phyloP scores from a whole-genome alignment of 163 green algal species.

The Chlorella variabilis region DNA sequence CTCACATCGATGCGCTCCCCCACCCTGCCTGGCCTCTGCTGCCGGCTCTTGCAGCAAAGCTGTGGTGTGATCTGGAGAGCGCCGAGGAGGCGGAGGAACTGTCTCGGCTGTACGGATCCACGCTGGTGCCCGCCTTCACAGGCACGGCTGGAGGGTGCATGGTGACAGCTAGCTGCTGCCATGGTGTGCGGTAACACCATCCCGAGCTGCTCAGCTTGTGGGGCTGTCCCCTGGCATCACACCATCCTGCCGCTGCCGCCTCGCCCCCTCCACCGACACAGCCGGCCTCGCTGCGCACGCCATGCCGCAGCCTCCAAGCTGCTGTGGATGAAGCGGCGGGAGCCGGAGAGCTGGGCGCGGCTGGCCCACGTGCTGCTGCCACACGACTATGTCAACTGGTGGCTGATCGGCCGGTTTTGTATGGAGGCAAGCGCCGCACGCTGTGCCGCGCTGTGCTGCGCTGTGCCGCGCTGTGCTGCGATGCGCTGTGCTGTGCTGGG shows the following conservation, averaged over 20 bases:
- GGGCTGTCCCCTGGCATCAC: too few relatives aligned
- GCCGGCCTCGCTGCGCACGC: too few relatives aligned
- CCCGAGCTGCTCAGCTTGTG: too few relatives aligned
- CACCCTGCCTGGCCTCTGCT: not conserved
- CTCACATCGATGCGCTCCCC: not conserved
- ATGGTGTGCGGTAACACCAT: too few relatives aligned
- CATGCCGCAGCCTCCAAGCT: conserved; percentile 74
- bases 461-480: too few relatives aligned
- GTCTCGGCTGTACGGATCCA: conserved; percentile 60
- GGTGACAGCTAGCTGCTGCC: too few relatives aligned
- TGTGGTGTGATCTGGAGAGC: conserved; percentile 90
- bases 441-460: too few relatives aligned
- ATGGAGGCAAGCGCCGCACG: conserved; percentile 83
- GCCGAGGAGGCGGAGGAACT: conserved; percentile 79
- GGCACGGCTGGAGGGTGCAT: conserved; percentile 6
- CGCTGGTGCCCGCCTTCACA: conserved; percentile 85
- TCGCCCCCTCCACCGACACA: too few relatives aligned
- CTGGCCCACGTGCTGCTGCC: conserved; percentile 69
- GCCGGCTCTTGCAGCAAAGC: conserved; percentile 79
- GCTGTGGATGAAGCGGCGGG: conserved; percentile 86
- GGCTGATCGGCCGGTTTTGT: conserved; percentile 68
- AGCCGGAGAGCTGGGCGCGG: conserved; percentile 75
- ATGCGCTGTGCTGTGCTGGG: too few relatives aligned
- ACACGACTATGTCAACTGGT: conserved; percentile 91
- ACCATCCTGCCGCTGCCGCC: too few relatives aligned